Conservation (phyloP, 345 rosid genomes). For the Theobroma cacao region DNA sequence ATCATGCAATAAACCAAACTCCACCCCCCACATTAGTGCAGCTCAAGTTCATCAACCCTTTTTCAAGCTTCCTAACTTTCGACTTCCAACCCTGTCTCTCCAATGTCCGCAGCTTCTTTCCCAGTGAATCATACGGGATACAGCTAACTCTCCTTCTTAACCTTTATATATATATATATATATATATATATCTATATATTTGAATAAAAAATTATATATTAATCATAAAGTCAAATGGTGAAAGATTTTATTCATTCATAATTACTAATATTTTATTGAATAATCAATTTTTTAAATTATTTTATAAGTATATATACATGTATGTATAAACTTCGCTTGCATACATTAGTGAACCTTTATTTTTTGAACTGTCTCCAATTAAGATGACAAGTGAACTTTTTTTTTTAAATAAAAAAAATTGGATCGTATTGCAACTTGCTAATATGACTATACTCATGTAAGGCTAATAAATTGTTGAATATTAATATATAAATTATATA, state of each 20-base stretch:
- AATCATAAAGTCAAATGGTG: too few relatives aligned
- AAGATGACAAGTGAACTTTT: not conserved
- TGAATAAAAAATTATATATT: too few relatives aligned
- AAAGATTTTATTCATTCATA: not conserved
- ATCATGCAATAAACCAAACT: slow-evolving; percentile 4
- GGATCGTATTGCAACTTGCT: not conserved
- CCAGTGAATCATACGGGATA: not conserved
- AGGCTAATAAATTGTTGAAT: not conserved
- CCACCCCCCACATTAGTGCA: not conserved
- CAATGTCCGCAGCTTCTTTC: not conserved
- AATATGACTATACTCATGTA: not conserved
- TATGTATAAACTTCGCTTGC: not conserved
- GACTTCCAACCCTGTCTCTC: not conserved
- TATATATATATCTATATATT: too few relatives aligned
- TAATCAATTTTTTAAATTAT: not conserved
- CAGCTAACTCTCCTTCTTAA: not conserved
- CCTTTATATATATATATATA: too few relatives aligned
- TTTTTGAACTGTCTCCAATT: not conserved
- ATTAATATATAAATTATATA: not conserved
- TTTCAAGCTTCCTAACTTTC: not conserved
- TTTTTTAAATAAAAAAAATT: too few relatives aligned
- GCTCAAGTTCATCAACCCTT: slow-evolving; percentile 14
- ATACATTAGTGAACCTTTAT: not conserved
- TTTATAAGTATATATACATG: not conserved
- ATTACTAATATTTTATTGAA: not conserved